phyloP scores from a whole-genome alignment of 1,284 basidiomycete genomes.

The Naganishia cerealis region DNA sequence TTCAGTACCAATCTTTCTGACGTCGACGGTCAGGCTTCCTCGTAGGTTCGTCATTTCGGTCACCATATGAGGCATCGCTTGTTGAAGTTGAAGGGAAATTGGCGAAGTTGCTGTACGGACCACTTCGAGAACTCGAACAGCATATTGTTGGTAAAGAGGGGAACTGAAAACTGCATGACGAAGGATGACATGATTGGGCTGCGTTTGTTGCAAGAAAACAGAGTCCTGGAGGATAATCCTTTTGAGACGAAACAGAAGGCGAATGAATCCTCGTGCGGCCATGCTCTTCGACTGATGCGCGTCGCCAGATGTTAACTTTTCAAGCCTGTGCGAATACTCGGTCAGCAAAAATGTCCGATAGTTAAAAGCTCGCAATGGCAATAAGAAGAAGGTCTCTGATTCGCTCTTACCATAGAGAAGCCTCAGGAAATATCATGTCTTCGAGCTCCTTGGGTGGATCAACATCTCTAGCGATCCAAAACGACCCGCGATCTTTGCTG shows the following conservation, averaged over 20 bases:
- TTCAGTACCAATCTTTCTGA: not conserved
- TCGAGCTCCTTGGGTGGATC: constrained; percentile 12
- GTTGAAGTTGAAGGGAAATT: not conserved
- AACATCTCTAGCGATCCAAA: constrained; percentile 7
- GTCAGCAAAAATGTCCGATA: not conserved
- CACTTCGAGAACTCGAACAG: not conserved
- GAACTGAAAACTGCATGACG: not conserved
- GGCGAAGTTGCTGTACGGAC: not conserved
- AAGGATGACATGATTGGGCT: constrained; percentile 10
- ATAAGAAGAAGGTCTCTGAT: not conserved
- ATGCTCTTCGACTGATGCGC: not conserved
- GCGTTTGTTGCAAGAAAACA: not conserved
- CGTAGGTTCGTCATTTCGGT: not conserved
- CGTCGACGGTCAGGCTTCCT: not conserved
- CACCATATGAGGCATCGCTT: not conserved
- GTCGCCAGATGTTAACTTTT: not conserved
- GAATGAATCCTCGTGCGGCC: not conserved
- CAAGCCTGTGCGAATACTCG: not conserved
- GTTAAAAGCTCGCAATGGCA: not conserved
- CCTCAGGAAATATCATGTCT: constrained; percentile 7
- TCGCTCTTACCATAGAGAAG: not conserved
- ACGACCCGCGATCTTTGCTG: constrained; percentile 3
- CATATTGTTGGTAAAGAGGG: not conserved
- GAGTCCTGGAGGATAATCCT: constrained; percentile 19
- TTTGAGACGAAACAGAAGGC: constrained; percentile 7